phyloP scores from a whole-genome alignment of 176 grass and related monocot genomes.

The Chrysopogon serrulatus region DNA sequence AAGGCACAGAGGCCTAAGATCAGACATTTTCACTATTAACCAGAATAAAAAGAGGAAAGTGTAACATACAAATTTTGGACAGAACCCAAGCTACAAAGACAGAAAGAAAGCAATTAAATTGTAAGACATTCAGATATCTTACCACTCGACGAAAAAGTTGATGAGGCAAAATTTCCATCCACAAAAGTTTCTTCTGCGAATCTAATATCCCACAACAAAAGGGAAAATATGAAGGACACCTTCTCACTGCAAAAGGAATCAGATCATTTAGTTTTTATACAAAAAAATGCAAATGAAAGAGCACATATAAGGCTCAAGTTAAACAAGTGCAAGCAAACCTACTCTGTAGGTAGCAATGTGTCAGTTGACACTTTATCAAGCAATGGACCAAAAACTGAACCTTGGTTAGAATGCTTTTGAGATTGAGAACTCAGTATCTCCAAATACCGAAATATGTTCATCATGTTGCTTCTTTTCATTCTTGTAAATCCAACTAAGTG shows the following conservation, averaged over 20 bases:
- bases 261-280: background rate
- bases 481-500: slow-evolving; percentile 42
- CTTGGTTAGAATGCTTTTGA: slow-evolving; percentile 5
- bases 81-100: background rate
- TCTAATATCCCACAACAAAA: slow-evolving; percentile 52
- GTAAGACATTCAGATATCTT: slow-evolving; percentile 9
- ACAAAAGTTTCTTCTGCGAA: slow-evolving; percentile 26
- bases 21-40: background rate
- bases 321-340: slow-evolving; percentile 31
- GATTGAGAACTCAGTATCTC: slow-evolving; percentile 35
- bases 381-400: slow-evolving; percentile 28
- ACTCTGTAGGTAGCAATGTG: slow-evolving; percentile 55
- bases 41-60: background rate
- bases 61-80: background rate
- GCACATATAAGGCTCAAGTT: background rate
- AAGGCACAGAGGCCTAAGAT: background rate
- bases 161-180: slow-evolving; percentile 32
- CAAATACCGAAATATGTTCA: slow-evolving; percentile 47
- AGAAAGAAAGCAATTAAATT: background rate
- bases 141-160: slow-evolving; percentile 36
- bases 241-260: slow-evolving; percentile 56
- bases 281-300: slow-evolving; percentile 1
- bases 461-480: slow-evolving; percentile 43
- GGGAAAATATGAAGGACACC: slow-evolving; percentile 45
- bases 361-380: slow-evolving; percentile 59